Base-by-base conservation (phyloP, 768 basidiomycete genomes). In the Infundibulicybe gibba region DNA sequence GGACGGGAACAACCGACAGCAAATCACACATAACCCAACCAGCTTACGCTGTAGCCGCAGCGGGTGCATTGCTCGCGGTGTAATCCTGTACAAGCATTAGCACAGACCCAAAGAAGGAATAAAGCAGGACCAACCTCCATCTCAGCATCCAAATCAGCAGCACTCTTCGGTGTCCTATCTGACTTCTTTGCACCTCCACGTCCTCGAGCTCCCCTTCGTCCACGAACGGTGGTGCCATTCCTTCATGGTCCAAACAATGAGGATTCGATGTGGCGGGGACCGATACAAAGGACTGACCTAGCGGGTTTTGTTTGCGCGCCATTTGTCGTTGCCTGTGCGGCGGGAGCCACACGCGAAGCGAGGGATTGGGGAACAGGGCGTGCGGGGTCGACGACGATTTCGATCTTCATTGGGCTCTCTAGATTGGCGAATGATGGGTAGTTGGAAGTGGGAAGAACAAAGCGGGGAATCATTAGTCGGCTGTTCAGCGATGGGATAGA, bases 371-470 rank as follows among this genome's bases (percentile, higher is more conserved):
- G 65, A 5, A 80, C 75, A n/a, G 85, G 65, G 37, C 79, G 77
- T 39, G 84, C 77, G 11, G 91, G 91, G 71, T 95, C 91, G 63
- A 95, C 79, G 39, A 98, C 83, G 54, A 98, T 91, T 77, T 99
- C 95, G 52, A 98, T 94, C 77, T 94, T 95, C 94, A 98, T 97
- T 17, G 92, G 90, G 55, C 90, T 90, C 78, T 90, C 95, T 98
- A 57, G 64, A 58, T 54, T 60, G 71, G 59, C 49, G 34, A 58
- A 68, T 54, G 68, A 62, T 63, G 48, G 60, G 57, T 48, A 44
- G 55, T 51, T 50, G 50, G 46, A 63, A 54, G 60, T 48, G 59
- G 53, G 59, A 60, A 53, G 59, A 57, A 54, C 59, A 72, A 74
- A 72, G 67, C 67, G 64, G 66, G 61, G 65, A 57, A 56, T 64